phyloP scores from a whole-genome alignment of 441 rosid genomes.

The Theobroma grandiflorum region DNA sequence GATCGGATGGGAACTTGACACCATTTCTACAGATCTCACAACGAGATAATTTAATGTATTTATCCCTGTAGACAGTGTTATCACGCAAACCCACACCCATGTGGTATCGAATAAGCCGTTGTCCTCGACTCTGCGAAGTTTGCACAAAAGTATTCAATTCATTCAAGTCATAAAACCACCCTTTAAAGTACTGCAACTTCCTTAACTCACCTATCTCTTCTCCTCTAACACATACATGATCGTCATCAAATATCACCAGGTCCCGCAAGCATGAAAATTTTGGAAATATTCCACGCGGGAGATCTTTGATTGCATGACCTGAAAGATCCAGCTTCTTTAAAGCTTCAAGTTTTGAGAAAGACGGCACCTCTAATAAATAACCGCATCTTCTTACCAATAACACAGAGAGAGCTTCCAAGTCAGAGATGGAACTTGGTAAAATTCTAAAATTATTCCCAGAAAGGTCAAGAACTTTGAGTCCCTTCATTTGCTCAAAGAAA shows the following conservation, averaged over 20 bases:
- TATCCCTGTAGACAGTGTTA: too few species aligned
- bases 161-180: neutral
- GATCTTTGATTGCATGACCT: neutral
- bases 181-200: neutral
- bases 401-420: neutral
- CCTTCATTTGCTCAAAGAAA: neutral
- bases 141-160: neutral
- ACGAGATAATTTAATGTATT: neutral
- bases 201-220: neutral
- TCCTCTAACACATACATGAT: neutral
- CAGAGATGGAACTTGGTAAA: neutral
- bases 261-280: neutral
- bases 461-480: neutral
- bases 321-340: neutral
- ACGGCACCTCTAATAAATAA: neutral
- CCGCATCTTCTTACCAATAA: neutral
- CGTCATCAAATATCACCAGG: neutral
- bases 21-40: too few species aligned
- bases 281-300: neutral
- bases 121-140: neutral
- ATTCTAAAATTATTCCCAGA: neutral
- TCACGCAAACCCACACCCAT: too few species aligned
- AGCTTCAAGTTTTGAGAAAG: neutral
- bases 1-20: too few species aligned
- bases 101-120: neutral